These are phyloP conservation scores for Aspergillus niger DNA, from an alignment of 2,329 filamentous ascomycete genomes.

Conservation along the genomic window DNA sequence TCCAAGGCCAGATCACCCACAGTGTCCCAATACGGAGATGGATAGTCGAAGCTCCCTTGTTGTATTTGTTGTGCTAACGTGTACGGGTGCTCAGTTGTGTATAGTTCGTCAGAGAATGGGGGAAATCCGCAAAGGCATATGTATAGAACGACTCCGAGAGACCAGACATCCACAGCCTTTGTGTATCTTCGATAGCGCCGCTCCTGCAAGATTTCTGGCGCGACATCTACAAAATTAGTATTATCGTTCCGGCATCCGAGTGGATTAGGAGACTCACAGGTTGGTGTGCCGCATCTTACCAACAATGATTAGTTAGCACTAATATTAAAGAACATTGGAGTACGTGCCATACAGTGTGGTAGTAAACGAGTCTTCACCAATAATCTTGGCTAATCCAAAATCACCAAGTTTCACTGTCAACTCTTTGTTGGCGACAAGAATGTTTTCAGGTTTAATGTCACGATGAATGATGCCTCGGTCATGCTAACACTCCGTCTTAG, in stretches of 20 bases:
- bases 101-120: constrained; percentile 93
- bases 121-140: constrained; percentile 97
- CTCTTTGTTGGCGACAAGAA: constrained; percentile 81
- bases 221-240: constrained; percentile 64
- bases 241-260: neutral
- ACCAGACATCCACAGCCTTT: constrained; percentile 94
- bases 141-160: constrained; percentile 94
- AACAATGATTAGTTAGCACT: constrained; percentile 15
- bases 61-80: constrained; percentile 87
- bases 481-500: constrained; percentile 61
- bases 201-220: constrained; percentile 89
- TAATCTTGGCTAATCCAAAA: constrained; percentile 96
- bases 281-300: constrained; percentile 79
- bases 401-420: constrained; percentile 89
- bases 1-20: constrained; percentile 86
- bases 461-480: constrained; percentile 96
- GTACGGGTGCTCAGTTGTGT: constrained; percentile 78
- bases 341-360: constrained; percentile 70
- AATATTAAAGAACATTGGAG: neutral
- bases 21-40: constrained; percentile 92
- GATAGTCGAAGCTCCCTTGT: constrained; percentile 86
- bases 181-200: constrained; percentile 84
- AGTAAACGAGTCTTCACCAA: constrained; percentile 97
- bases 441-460: constrained; percentile 98
- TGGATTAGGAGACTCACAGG: constrained; percentile 57